Percentiles rank a stretch among this genome's conserved stretches.
Evolutionary conservation across 1,284 basidiomycete species (phyloP).

Genomic region (Golubevia sp.): DNA sequence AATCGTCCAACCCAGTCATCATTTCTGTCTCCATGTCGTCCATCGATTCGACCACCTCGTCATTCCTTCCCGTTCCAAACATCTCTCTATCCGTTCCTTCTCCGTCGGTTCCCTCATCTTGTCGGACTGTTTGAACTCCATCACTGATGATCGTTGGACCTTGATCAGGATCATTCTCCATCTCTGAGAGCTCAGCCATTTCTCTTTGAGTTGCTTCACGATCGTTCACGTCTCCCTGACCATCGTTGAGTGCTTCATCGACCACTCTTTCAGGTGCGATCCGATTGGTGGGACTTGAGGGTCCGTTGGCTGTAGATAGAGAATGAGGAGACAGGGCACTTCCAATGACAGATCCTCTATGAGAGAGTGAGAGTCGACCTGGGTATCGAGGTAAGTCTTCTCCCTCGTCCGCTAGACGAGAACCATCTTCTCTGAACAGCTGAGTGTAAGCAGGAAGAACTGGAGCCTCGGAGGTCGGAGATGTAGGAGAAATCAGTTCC

Average conservation of each 20-base stretch:
- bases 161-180: not conserved
- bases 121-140: not conserved
- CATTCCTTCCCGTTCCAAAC: not conserved
- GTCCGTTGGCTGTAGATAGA: not conserved
- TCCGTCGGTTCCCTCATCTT: not conserved
- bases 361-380: slow-evolving; percentile 9
- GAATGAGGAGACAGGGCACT: too few relatives aligned
- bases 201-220: not conserved
- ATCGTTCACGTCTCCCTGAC: not conserved
- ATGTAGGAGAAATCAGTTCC: too few relatives aligned
- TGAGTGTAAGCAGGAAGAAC: slow-evolving; percentile 57
- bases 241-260: slow-evolving; percentile 20
- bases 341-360: not conserved
- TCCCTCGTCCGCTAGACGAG: slow-evolving; percentile 52
- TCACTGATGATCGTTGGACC: too few relatives aligned
- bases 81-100: not conserved
- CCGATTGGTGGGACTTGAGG: slow-evolving; percentile 10
- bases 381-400: slow-evolving; percentile 58
- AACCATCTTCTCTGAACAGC: slow-evolving; percentile 58
- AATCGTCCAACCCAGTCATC: not conserved
- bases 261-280: slow-evolving; percentile 27
- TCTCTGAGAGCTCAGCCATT: not conserved
- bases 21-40: not conserved
- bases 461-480: slow-evolving; percentile 8
- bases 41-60: not conserved